Conservation (phyloP, 257 asterid species). For the Solanum sitiens region DNA sequence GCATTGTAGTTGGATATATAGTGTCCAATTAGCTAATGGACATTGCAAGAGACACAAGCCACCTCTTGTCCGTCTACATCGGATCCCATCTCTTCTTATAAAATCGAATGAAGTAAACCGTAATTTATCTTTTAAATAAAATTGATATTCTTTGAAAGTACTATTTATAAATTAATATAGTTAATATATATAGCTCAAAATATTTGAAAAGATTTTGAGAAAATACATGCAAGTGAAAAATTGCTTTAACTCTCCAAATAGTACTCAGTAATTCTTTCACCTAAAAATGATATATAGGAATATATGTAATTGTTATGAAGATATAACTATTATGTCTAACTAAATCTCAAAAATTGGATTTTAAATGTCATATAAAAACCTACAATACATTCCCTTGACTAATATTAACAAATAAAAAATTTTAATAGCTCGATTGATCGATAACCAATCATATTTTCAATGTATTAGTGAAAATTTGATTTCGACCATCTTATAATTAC, state of each 20-base stretch:
- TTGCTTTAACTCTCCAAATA: neutral
- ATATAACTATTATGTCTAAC: neutral
- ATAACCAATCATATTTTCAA: too few species aligned
- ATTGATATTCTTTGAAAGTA: neutral
- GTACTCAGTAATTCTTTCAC: neutral
- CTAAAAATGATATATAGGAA: neutral
- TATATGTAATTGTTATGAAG: neutral
- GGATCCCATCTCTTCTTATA: neutral
- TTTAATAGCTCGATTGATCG: neutral
- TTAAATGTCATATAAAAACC: neutral
- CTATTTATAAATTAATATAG: neutral
- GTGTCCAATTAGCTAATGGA: constrained; percentile 28
- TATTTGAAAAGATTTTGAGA: neutral
- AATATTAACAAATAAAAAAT: neutral
- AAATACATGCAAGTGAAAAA: neutral
- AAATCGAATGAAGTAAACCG: neutral
- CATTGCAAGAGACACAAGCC: neutral
- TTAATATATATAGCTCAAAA: neutral
- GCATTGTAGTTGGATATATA: constrained; percentile 5
- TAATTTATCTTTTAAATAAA: neutral
- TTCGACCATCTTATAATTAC: too few species aligned
- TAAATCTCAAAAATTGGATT: neutral
- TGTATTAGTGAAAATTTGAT: too few species aligned
- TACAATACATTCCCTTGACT: neutral
- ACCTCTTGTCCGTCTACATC: neutral